Conservation (phyloP, 2,329 filamentous ascomycete species). For the Trichothecium sympodiale region DNA sequence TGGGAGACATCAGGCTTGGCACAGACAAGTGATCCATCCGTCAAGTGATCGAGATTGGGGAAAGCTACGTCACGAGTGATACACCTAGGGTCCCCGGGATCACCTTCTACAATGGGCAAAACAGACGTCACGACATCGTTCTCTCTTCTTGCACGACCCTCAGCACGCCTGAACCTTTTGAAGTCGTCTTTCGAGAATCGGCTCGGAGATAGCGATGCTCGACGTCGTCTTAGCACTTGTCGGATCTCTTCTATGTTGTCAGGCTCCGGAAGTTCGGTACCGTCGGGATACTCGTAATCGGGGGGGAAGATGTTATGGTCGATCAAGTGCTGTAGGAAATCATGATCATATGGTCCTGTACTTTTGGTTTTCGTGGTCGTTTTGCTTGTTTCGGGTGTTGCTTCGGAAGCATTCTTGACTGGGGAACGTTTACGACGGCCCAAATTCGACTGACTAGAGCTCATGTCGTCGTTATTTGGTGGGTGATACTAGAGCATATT, state of each 20-base stretch:
- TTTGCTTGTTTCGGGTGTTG: conserved; percentile 5
- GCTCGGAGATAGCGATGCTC: conserved; percentile 23
- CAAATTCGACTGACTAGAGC: too few relatives aligned
- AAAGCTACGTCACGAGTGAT: conserved; percentile 18
- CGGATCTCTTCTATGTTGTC: conserved; percentile 11
- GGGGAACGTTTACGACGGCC: too few relatives aligned
- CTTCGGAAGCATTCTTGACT: too few relatives aligned
- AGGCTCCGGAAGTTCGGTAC: conserved; percentile 6
- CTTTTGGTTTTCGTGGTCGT: conserved; percentile 7
- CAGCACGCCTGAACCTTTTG: conserved; percentile 15
- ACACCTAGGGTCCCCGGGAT: conserved; percentile 11
- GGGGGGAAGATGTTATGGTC: conserved; percentile 8
- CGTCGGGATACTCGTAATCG: conserved; percentile 9
- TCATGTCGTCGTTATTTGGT: too few relatives aligned
- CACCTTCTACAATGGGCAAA: conserved; percentile 19
- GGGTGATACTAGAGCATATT: background rate
- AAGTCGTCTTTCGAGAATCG: conserved; percentile 19
- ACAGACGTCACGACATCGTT: conserved; percentile 17
- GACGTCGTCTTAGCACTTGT: conserved; percentile 4
- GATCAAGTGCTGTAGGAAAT: conserved; percentile 11
- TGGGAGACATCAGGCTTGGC: conserved; percentile 23
- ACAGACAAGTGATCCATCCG: conserved; percentile 17
- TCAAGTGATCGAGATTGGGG: conserved; percentile 22
- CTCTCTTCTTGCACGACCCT: conserved; percentile 21
- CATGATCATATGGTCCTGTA: conserved; percentile 10